Evolutionary conservation across 2,329 filamentous ascomycete genomes (phyloP).

Genomic region (Talaromyces sp.): DNA sequence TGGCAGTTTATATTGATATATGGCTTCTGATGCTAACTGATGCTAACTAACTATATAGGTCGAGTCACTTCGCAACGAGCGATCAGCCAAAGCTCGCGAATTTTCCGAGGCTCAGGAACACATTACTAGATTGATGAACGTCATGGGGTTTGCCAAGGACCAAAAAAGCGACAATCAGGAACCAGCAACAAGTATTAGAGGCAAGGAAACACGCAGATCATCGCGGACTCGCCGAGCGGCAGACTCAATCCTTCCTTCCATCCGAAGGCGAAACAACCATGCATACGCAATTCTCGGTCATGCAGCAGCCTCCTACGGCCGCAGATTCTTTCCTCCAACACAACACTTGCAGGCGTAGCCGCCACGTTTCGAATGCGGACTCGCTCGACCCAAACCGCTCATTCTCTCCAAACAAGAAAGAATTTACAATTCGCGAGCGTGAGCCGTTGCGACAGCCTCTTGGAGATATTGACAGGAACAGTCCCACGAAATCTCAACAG

Average conservation of each 20-base stretch:
- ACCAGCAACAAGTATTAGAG: not conserved
- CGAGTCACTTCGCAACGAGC: slow-evolving; percentile 29
- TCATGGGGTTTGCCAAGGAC: slow-evolving; percentile 31
- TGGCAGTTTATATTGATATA: not conserved
- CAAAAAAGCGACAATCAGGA: slow-evolving; percentile 10
- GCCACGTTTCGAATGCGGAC: not conserved
- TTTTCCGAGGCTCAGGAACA: slow-evolving; percentile 36
- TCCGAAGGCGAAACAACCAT: slow-evolving; percentile 1
- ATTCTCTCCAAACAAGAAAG: not conserved
- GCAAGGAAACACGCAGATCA: slow-evolving; percentile 8
- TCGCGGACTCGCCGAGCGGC: slow-evolving; percentile 4
- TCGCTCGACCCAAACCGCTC: not conserved
- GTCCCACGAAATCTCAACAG: slow-evolving; percentile 17
- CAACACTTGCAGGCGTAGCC: not conserved
- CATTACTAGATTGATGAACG: slow-evolving; percentile 31
- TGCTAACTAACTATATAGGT: slow-evolving; percentile 17
- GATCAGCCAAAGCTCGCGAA: slow-evolving; percentile 32
- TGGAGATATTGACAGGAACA: slow-evolving; percentile 21
- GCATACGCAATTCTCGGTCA: not conserved
- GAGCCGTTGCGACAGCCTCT: slow-evolving; percentile 18
- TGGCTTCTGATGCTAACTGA: no score
- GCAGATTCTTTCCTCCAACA: not conserved
- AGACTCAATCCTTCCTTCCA: slow-evolving; percentile 5
- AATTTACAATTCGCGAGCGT: not conserved
- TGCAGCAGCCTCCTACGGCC: not conserved